Evolutionary conservation across 768 basidiomycete genomes (phyloP).

Genomic region (Phanerodontia chrysosporium): DNA sequence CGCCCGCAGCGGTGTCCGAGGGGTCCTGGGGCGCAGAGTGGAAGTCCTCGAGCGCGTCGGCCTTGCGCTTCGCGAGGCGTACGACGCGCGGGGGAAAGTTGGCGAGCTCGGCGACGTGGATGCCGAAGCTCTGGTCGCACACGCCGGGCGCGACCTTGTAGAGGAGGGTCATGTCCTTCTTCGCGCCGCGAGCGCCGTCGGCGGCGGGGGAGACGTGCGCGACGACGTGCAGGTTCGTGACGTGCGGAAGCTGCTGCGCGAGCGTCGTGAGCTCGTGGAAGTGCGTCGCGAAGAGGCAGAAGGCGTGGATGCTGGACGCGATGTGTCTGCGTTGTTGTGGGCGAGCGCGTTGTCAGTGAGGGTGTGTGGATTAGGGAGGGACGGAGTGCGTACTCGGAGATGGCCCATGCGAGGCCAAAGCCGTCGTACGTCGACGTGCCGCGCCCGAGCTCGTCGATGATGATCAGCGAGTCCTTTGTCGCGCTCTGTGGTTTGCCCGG

Average conservation of each 20-base stretch:
- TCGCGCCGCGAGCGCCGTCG: conserved; percentile 24
- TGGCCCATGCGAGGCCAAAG: conserved; percentile 97
- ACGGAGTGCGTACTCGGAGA: conserved; percentile 80
- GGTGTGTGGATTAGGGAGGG: not conserved
- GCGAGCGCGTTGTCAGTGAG: not conserved
- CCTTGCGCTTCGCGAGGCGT: conserved; percentile 87
- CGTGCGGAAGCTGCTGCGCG: conserved; percentile 79
- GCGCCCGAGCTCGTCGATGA: conserved; percentile 95
- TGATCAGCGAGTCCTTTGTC: conserved; percentile 87
- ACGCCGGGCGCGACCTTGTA: conserved; percentile 80
- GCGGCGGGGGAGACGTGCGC: conserved; percentile 73
- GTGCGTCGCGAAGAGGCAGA: conserved; percentile 96
- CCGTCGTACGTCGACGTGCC: conserved; percentile 98
- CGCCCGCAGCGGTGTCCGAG: too few relatives aligned
- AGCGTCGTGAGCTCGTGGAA: conserved; percentile 96
- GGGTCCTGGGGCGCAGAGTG: too few relatives aligned
- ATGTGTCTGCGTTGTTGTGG: conserved; percentile 60
- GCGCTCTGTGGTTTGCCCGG: conserved; percentile 87
- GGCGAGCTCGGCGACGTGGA: conserved; percentile 95
- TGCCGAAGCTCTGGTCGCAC: conserved; percentile 97
- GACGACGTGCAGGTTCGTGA: conserved; percentile 94
- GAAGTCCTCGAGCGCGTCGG: conserved; percentile 89
- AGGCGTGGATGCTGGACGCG: conserved; percentile 86
- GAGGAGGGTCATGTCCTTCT: conserved; percentile 76
- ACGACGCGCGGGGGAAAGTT: conserved; percentile 96